A percentile compares a stretch with the other conserved stretches of the same genome.
Evolutionary conservation across 306 rosid genomes (phyloP).

Genomic region (Dryas alaskensis): DNA sequence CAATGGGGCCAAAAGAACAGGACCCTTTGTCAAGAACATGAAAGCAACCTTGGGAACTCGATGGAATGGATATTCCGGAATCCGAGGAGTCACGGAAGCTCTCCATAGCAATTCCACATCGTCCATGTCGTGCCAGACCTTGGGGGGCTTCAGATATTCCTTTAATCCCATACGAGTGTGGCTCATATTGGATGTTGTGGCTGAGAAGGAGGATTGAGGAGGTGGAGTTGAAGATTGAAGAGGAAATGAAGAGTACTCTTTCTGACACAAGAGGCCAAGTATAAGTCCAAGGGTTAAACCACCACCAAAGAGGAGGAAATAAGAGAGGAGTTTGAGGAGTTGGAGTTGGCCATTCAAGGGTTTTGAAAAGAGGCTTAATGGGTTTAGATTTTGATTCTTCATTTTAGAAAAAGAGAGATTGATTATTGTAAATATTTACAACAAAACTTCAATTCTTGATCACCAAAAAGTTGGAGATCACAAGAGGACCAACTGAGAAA

Average conservation of each 20-base stretch:
- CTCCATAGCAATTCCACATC: constrained; percentile 77
- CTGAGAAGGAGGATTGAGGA: constrained; percentile 43
- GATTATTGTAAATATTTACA: not conserved
- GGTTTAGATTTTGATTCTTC: constrained; percentile 31
- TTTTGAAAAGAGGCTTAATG: constrained; percentile 37
- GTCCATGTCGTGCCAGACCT: constrained; percentile 52
- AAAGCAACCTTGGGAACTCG: constrained; percentile 74
- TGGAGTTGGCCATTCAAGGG: constrained; percentile 36
- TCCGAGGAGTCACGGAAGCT: constrained; percentile 64
- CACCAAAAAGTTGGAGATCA: not conserved
- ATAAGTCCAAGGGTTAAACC: constrained; percentile 62
- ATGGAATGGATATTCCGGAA: constrained; percentile 47
- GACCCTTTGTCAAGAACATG: constrained; percentile 78
- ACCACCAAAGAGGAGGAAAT: constrained; percentile 43
- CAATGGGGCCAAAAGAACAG: constrained; percentile 57
- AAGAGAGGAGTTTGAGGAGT: constrained; percentile 37
- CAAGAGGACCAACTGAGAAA: not conserved
- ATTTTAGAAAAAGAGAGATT: not conserved
- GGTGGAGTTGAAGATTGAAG: constrained; percentile 30
- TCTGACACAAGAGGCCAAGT: constrained; percentile 37
- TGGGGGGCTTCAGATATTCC: constrained; percentile 47
- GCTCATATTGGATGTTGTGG: constrained; percentile 20
- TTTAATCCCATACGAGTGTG: constrained; percentile 38
- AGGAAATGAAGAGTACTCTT: constrained; percentile 41
- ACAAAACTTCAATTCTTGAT: not conserved